phyloP scores from a whole-genome alignment of 805 yeast genomes.

The Nakazawaea pomicola region DNA sequence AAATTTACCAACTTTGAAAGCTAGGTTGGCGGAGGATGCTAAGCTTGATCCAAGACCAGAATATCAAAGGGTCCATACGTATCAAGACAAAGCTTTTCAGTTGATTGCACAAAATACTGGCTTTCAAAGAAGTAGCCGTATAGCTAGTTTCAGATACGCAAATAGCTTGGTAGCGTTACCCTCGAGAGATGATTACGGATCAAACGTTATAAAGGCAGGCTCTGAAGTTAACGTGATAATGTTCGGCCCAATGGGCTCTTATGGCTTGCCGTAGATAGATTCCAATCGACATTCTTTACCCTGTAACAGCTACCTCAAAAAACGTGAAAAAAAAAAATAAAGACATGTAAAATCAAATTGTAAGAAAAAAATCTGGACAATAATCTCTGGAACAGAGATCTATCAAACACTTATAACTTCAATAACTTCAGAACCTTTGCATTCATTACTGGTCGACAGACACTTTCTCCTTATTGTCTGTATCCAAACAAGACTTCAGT shows the following conservation, averaged over 20 bases:
- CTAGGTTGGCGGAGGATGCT: slow-evolving; percentile 25
- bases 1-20: slow-evolving; percentile 29
- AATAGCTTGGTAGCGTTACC: slow-evolving; percentile 43
- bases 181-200: slow-evolving; percentile 17
- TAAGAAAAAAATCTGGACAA: too few species aligned
- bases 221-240: slow-evolving; percentile 6
- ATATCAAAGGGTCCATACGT: slow-evolving; percentile 39
- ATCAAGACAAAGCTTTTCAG: slow-evolving; percentile 20
- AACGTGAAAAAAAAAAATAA: not conserved
- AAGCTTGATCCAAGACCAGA: slow-evolving; percentile 47
- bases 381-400: too few species aligned
- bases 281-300: not conserved
- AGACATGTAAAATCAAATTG: too few species aligned
- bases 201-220: slow-evolving; percentile 3
- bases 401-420: too few species aligned
- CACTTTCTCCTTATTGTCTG: too few species aligned
- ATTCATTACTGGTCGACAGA: too few species aligned
- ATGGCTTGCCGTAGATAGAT: too few species aligned
- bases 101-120: slow-evolving; percentile 41
- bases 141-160: slow-evolving; percentile 42
- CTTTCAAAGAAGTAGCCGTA: slow-evolving; percentile 44
- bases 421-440: too few species aligned
- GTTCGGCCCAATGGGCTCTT: slow-evolving; percentile 9
- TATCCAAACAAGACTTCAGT: too few species aligned
- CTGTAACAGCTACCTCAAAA: not conserved